These are phyloP conservation scores for Infundibulicybe gibba DNA, from an alignment of 768 basidiomycete genomes.

Conservation along the genomic window DNA sequence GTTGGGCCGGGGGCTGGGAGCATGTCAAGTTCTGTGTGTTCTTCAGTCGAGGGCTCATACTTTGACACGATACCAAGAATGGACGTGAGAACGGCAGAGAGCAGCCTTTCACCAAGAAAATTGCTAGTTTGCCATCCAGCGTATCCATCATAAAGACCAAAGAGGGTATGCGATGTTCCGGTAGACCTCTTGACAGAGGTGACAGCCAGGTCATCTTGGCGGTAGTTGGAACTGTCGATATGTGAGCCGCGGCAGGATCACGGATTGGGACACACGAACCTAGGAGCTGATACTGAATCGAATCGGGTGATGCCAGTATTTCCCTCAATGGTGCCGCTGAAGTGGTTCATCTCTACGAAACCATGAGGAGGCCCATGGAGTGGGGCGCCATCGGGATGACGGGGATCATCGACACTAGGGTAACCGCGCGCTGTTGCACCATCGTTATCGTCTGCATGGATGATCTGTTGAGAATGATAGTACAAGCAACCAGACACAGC, in stretches of 20 bases:
- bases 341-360: slow-evolving; percentile 1
- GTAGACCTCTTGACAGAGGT: background rate
- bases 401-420: no score
- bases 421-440: no score
- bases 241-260: background rate
- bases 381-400: background rate
- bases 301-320: slow-evolving; percentile 9
- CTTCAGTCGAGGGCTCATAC: slow-evolving; percentile 5
- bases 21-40: slow-evolving; percentile 9
- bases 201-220: slow-evolving; percentile 2
- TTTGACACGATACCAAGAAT: slow-evolving; percentile 5
- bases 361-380: background rate
- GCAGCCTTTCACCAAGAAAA: slow-evolving; percentile 16
- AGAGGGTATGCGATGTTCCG: slow-evolving; percentile 24
- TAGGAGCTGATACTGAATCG: slow-evolving; percentile 7
- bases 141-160: slow-evolving; percentile 27
- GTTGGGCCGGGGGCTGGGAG: background rate
- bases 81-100: slow-evolving; percentile 11
- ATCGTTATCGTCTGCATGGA: slow-evolving; percentile 2
- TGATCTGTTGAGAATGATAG: slow-evolving; percentile 1
- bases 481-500: background rate
- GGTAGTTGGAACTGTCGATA: background rate
- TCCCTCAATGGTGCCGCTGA: slow-evolving; percentile 1
- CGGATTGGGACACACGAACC: slow-evolving; percentile 3
- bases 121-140: slow-evolving; percentile 24